Conservation (phyloP, 805 yeast genomes). For the Yamadazyma nakazawae region DNA sequence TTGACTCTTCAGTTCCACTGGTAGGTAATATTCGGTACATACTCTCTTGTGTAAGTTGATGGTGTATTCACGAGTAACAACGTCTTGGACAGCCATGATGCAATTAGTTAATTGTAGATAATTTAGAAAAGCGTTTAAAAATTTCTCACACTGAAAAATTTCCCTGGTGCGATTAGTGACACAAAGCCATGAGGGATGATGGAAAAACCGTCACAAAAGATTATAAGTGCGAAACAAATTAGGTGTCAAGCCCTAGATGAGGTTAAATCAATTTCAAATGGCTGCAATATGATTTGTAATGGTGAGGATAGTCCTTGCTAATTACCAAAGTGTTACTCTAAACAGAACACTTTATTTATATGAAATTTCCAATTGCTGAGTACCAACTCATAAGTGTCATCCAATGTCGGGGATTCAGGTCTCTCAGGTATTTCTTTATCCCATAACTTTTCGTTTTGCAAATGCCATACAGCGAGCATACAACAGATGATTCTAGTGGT, state of each 20-base stretch:
- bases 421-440: conserved; percentile 3
- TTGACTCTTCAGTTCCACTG: not conserved
- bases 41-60: conserved; percentile 99
- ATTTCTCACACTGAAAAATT: conserved; percentile 14
- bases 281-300: not conserved
- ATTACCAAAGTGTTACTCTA: conserved; percentile 21
- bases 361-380: conserved; percentile 23
- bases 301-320: not conserved
- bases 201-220: not conserved
- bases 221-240: not conserved
- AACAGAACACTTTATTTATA: conserved; percentile 31
- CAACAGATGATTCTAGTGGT: conserved; percentile 33
- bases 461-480: conserved; percentile 35
- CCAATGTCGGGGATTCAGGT: not conserved
- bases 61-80: conserved; percentile 99
- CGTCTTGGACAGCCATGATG: conserved; percentile 87
- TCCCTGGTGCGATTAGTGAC: conserved; percentile 7
- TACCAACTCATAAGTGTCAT: not conserved
- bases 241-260: conserved; percentile 1
- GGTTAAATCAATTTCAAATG: not conserved
- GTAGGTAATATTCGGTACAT: conserved; percentile 38
- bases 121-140: conserved; percentile 9
- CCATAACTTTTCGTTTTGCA: conserved; percentile 17
- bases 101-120: conserved; percentile 6
- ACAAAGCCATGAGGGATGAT: conserved; percentile 3